These are phyloP conservation scores for Dunaliella sp. DNA, from an alignment of 139 green algal genomes.

Conservation along the genomic window DNA sequence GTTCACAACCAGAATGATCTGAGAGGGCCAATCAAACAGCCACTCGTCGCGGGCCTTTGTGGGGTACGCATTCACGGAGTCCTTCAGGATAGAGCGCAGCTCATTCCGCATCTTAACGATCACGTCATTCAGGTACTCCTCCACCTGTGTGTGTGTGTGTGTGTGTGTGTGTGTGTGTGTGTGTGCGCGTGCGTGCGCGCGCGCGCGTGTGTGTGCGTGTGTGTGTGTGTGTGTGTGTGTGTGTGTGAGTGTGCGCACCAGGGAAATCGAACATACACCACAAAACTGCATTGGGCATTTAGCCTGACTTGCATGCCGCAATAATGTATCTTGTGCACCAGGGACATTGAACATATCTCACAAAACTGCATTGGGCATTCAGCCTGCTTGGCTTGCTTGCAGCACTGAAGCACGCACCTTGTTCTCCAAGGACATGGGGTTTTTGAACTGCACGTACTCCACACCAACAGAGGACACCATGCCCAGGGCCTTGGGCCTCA, in stretches of 20 bases:
- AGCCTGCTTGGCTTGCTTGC: too few relatives aligned
- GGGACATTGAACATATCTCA: too few relatives aligned
- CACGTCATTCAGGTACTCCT: constrained; percentile 87
- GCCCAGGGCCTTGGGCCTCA: constrained; percentile 64
- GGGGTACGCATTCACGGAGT: constrained; percentile 74
- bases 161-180: too few relatives aligned
- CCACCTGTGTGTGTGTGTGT: constrained; percentile 51
- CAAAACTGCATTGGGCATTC: too few relatives aligned
- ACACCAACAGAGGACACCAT: constrained; percentile 85
- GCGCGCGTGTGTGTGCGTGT: too few relatives aligned
- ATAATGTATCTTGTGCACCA: too few relatives aligned
- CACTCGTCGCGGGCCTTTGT: constrained; percentile 67
- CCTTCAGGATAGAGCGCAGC: constrained; percentile 66
- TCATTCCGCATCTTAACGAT: constrained; percentile 82
- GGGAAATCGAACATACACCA: too few relatives aligned
- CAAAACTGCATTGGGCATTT: too few relatives aligned
- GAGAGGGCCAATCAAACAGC: constrained; percentile 83
- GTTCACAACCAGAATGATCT: constrained; percentile 89
- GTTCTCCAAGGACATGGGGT: constrained; percentile 69
- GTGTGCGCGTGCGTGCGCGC: too few relatives aligned
- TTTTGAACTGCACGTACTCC: constrained; percentile 75
- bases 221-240: too few relatives aligned
- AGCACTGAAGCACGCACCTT: constrained; percentile 55
- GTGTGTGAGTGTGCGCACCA: too few relatives aligned
- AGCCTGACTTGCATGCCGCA: too few relatives aligned